phyloP scores from a whole-genome alignment of 192 early-diverging fungal species.

The Phycomyces blakesleeanus region DNA sequence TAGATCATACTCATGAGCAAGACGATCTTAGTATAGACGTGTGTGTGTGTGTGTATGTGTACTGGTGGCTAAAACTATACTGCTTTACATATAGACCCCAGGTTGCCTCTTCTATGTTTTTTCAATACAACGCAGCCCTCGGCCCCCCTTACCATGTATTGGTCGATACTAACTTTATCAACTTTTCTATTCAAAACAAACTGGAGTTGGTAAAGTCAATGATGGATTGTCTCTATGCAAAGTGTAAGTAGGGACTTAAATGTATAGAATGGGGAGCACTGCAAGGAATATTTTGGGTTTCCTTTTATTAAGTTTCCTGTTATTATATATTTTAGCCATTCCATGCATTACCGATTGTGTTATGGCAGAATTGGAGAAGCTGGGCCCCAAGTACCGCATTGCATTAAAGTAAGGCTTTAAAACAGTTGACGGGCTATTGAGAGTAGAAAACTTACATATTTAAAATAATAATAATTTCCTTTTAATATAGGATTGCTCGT shows the following conservation, averaged over 20 bases:
- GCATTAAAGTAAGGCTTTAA: conserved; percentile 63
- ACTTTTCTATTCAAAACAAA: conserved; percentile 99
- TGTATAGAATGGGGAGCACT: no score
- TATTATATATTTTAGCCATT: conserved; percentile 46
- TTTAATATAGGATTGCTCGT: conserved; percentile 80
- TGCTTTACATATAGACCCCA: no score
- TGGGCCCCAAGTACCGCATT: conserved; percentile 93
- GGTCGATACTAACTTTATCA: conserved; percentile 99
- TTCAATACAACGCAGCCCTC: conserved; percentile 92
- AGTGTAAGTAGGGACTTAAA: conserved; percentile 59
- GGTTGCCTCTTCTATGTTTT: conserved; percentile 92
- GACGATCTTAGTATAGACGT: neutral
- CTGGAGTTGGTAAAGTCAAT: conserved; percentile 92
- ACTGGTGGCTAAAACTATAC: no score
- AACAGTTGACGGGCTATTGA: neutral
- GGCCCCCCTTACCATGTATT: conserved; percentile 96
- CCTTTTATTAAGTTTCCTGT: no score
- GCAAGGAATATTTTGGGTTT: no score
- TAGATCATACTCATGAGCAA: neutral
- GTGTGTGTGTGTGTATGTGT: no score
- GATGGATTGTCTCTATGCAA: conserved; percentile 99
- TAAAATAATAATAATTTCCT: no score
- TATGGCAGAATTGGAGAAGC: conserved; percentile 97
- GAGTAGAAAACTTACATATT: neutral
- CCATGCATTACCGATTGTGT: conserved; percentile 99